Evolutionary conservation across 2,329 filamentous ascomycete genomes (phyloP).

Genomic region (Botrytis squamosa): DNA sequence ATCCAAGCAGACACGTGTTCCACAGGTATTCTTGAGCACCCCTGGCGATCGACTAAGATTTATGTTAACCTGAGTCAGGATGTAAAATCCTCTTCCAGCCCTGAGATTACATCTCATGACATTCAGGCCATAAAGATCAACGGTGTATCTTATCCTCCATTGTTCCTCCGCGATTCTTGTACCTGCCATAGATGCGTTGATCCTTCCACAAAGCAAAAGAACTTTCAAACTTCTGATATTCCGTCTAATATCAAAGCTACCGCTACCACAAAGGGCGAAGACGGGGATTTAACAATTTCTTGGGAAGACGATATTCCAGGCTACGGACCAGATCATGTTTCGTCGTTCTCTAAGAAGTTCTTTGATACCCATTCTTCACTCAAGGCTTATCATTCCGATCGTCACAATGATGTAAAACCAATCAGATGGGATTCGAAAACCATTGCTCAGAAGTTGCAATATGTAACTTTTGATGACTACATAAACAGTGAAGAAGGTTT

Average conservation of each 20-base stretch:
- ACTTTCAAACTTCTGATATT: constrained; percentile 65
- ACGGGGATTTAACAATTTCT: constrained; percentile 47
- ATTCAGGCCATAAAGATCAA: constrained; percentile 9
- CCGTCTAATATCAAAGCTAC: constrained; percentile 47
- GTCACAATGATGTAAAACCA: neutral
- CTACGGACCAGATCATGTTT: constrained; percentile 33
- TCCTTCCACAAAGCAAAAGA: constrained; percentile 59
- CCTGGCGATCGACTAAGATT: neutral
- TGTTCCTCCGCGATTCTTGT: constrained; percentile 57
- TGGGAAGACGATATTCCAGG: constrained; percentile 56
- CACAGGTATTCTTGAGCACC: neutral
- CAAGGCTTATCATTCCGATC: neutral
- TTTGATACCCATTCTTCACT: constrained; percentile 11
- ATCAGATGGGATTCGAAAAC: constrained; percentile 46
- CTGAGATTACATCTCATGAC: neutral
- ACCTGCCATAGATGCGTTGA: constrained; percentile 57
- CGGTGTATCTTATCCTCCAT: neutral
- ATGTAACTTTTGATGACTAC: constrained; percentile 70
- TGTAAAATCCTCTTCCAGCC: neutral
- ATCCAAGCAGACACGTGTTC: neutral
- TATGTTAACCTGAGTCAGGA: neutral
- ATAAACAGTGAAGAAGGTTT: constrained; percentile 60
- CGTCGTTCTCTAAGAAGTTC: constrained; percentile 29
- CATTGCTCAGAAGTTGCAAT: constrained; percentile 50
- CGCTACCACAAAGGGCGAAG: constrained; percentile 39